Evolutionary conservation across 768 basidiomycete genomes (phyloP).

Genomic region (Termitomyces sp.): DNA sequence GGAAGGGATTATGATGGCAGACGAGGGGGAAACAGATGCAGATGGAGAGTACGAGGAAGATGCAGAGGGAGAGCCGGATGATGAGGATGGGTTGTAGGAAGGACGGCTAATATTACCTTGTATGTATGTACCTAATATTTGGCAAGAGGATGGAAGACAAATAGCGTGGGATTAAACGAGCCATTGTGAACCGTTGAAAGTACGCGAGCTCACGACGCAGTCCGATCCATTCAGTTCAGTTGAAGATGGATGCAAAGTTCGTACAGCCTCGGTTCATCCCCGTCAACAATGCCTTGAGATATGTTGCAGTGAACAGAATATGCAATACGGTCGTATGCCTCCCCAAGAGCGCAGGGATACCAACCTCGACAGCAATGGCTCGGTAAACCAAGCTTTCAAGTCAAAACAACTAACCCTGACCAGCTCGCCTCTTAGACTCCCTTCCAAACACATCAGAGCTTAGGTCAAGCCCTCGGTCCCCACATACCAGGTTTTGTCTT

Average conservation of each 20-base stretch:
- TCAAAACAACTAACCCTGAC: conserved; percentile 22
- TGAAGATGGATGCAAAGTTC: conserved; percentile 40
- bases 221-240: conserved; percentile 28
- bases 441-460: conserved; percentile 54
- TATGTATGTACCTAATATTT: conserved; percentile 19
- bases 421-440: conserved; percentile 37
- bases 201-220: conserved; percentile 12
- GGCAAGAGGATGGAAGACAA: conserved; percentile 19
- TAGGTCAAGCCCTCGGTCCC: conserved; percentile 57
- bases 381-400: conserved; percentile 39
- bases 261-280: conserved; percentile 25
- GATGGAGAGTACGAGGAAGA: conserved; percentile 43
- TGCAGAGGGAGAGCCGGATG: conserved; percentile 37
- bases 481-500: conserved; percentile 41
- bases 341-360: conserved; percentile 50
- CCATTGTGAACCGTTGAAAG: conserved; percentile 23
- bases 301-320: conserved; percentile 48
- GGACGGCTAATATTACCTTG: conserved; percentile 6
- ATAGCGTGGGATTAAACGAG: conserved; percentile 26
- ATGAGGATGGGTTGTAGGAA: conserved; percentile 25
- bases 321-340: conserved; percentile 61
- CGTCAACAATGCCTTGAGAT: conserved; percentile 16
- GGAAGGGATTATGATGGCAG: background rate
- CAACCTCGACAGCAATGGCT: conserved; percentile 54
- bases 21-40: conserved; percentile 24